These are phyloP conservation scores for Crithidia brevicula DNA, from an alignment of 208 protist species.

Conservation along the genomic window DNA sequence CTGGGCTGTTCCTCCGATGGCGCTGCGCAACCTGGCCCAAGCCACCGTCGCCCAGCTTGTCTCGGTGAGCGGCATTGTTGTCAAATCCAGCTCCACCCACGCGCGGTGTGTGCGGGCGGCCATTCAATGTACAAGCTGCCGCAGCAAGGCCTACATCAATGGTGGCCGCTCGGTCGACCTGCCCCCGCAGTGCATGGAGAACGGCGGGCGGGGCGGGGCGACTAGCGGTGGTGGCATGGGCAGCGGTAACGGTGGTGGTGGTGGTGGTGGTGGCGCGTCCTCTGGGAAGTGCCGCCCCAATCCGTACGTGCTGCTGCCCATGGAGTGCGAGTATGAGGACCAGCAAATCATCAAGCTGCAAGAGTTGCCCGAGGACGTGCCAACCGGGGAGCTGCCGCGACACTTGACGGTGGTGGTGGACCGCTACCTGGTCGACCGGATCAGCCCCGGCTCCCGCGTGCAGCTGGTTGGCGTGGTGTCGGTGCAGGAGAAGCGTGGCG, in stretches of 20 bases:
- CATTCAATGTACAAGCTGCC: conserved; percentile 92
- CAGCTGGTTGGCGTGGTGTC: conserved; percentile 92
- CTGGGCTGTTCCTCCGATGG: conserved; percentile 80
- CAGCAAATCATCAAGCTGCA: conserved; percentile 95
- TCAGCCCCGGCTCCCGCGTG: conserved; percentile 97
- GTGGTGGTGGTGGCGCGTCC: conserved; percentile 11
- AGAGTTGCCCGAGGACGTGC: conserved; percentile 95
- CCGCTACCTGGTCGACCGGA: conserved; percentile 92
- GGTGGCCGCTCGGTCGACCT: conserved; percentile 79
- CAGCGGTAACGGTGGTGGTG: conserved; percentile 24
- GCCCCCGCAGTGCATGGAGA: conserved; percentile 88
- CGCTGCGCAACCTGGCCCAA: conserved; percentile 83
- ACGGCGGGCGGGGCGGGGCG: conserved; percentile 48
- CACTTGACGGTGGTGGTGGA: conserved; percentile 90
- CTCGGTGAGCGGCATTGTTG: conserved; percentile 90
- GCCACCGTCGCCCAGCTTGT: conserved; percentile 81
- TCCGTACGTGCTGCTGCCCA: conserved; percentile 93
- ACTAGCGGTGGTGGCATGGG: conserved; percentile 21
- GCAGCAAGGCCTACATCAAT: conserved; percentile 84
- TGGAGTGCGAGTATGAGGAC: conserved; percentile 94
- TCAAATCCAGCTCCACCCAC: conserved; percentile 84
- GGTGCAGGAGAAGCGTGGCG: conserved; percentile 82
- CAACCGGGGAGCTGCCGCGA: conserved; percentile 93
- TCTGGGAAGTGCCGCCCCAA: conserved; percentile 86
- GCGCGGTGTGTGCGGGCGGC: conserved; percentile 81